Evolutionary conservation across 2,329 filamentous ascomycete genomes (phyloP).

Genomic region (Ascochyta lentis): DNA sequence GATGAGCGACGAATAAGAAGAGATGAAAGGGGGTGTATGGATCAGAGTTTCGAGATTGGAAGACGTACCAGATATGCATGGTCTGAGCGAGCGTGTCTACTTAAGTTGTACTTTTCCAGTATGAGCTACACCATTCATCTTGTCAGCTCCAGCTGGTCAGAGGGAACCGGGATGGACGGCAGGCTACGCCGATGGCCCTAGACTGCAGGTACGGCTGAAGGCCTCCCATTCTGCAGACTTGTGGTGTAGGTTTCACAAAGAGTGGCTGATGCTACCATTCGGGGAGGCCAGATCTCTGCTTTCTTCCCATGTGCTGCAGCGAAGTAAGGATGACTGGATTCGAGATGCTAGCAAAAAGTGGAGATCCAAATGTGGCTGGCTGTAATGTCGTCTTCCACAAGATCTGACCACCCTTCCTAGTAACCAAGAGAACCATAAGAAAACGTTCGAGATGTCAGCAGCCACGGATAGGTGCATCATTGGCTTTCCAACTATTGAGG

Average conservation of each 20-base stretch:
- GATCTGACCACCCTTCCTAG: not conserved
- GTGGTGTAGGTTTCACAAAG: not conserved
- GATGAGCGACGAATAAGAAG: not conserved
- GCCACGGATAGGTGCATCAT: not conserved
- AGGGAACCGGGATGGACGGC: not conserved
- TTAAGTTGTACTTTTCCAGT: not conserved
- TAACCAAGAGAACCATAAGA: not conserved
- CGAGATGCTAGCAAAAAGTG: not conserved
- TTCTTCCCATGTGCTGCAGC: not conserved
- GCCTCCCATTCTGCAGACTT: not conserved
- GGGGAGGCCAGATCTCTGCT: not conserved
- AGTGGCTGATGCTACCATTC: slow-evolving; percentile 1
- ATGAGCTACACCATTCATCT: not conserved
- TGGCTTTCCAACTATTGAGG: not conserved
- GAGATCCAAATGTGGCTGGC: slow-evolving; percentile 1
- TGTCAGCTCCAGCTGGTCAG: not conserved
- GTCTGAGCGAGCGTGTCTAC: not conserved
- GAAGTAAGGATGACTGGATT: not conserved
- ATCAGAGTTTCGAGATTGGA: not conserved
- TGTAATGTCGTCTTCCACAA: slow-evolving; percentile 1
- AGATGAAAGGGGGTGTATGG: not conserved
- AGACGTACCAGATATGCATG: not conserved
- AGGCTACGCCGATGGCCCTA: not conserved
- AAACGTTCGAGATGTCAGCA: slow-evolving; percentile 6
- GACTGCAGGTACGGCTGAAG: not conserved